Percentiles rank a stretch among this genome's conserved stretches.
Conservation (phyloP, 257 asterid species). For the Dorcoceras hygrometricum region DNA sequence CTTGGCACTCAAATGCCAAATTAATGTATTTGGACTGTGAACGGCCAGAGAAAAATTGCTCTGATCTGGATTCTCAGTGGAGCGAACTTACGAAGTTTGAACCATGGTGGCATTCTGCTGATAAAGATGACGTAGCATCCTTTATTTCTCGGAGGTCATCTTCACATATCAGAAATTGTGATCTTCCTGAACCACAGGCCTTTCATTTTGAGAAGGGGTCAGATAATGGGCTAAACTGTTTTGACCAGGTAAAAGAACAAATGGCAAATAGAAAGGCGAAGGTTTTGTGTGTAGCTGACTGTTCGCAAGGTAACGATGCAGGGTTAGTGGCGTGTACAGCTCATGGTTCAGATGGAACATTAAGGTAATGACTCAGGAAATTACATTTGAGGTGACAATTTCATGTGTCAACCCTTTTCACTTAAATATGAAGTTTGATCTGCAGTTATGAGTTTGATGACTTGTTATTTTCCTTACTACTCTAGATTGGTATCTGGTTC, state of each 20-base stretch:
- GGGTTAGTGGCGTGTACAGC: constrained; percentile 28
- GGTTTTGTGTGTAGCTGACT: constrained; percentile 13
- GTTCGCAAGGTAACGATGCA: constrained; percentile 14
- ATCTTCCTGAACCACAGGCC: constrained; percentile 29
- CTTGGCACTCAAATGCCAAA: constrained; percentile 22
- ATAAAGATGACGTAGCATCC: constrained; percentile 37
- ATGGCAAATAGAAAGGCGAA: constrained; percentile 22
- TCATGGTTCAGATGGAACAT: constrained; percentile 33
- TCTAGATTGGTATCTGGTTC: neutral
- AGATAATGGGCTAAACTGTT: constrained; percentile 23
- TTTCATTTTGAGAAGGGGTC: constrained; percentile 30
- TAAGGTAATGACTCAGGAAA: constrained; percentile 38
- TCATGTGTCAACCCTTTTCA: neutral
- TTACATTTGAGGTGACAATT: neutral
- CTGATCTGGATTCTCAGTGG: constrained; percentile 46
- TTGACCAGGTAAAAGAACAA: constrained; percentile 24
- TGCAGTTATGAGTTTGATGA: neutral
- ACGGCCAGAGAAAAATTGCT: constrained; percentile 32
- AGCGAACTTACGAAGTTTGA: constrained; percentile 44
- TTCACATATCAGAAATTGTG: constrained; percentile 23
- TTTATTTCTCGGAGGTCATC: constrained; percentile 37
- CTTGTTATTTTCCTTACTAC: neutral
- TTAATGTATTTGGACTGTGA: constrained; percentile 30
- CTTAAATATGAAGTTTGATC: neutral
- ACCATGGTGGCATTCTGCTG: constrained; percentile 68